Conservation (phyloP, 192 early-diverging fungal species). For the Rhizoclosmatium globosum region DNA sequence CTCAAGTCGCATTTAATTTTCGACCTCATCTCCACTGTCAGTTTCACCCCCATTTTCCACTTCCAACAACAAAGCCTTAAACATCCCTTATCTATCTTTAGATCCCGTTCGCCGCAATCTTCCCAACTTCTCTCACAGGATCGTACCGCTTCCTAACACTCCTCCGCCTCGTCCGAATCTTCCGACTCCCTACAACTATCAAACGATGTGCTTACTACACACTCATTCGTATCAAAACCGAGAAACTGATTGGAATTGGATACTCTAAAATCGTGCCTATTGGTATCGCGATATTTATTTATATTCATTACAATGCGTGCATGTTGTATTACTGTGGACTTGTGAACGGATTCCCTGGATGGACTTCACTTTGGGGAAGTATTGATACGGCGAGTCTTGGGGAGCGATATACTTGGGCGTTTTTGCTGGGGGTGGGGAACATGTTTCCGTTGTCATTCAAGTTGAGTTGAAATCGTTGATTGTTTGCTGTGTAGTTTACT, state of each 20-base stretch:
- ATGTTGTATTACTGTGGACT: background rate
- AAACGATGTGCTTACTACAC: background rate
- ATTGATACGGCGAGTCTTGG: conserved; percentile 26
- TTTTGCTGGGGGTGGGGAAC: conserved; percentile 1
- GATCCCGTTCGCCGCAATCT: conserved; percentile 44
- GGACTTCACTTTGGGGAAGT: background rate
- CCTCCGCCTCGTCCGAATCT: conserved; percentile 40
- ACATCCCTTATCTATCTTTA: background rate
- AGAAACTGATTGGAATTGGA: background rate
- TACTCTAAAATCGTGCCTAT: conserved; percentile 11
- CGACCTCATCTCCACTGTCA: background rate
- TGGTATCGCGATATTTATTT: background rate
- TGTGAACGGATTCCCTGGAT: background rate
- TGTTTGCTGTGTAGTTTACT: too few relatives aligned
- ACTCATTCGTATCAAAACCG: background rate
- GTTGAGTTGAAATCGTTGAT: too few relatives aligned
- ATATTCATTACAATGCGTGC: conserved; percentile 1
- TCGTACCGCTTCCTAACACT: conserved; percentile 4
- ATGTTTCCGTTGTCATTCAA: conserved; percentile 24
- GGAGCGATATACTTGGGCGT: background rate
- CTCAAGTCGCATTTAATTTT: background rate
- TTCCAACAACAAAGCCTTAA: too few relatives aligned
- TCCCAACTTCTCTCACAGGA: background rate
- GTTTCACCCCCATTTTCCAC: background rate
- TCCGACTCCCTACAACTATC: background rate